These are phyloP conservation scores for Cutaneotrichosporon dermatis DNA, from an alignment of 1,284 basidiomycete genomes.

Conservation along the genomic window DNA sequence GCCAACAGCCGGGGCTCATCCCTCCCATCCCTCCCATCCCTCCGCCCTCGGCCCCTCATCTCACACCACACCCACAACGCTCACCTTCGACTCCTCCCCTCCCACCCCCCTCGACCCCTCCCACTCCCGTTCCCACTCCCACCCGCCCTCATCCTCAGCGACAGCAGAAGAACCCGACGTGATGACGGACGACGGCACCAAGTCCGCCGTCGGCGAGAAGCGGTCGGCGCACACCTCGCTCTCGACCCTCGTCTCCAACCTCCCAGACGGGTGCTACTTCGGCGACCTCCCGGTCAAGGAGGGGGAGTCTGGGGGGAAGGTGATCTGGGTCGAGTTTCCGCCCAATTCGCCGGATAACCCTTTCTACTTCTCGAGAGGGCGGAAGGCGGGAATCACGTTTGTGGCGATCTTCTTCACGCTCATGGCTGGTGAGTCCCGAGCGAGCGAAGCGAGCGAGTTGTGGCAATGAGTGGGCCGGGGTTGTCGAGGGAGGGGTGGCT, in stretches of 20 bases:
- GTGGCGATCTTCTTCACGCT: constrained; percentile 59
- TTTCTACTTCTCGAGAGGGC: constrained; percentile 53
- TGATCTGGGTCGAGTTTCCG: constrained; percentile 59
- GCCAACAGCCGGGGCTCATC: no score
- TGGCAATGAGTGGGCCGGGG: no score
- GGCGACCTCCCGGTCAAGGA: not conserved
- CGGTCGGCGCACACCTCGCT: not conserved
- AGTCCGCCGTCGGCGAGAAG: not conserved
- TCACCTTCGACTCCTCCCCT: not conserved
- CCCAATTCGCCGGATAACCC: constrained; percentile 57
- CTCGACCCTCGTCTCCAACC: constrained; percentile 1
- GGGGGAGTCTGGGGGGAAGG: constrained; percentile 11
- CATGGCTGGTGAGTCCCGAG: constrained; percentile 56
- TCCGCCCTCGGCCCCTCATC: not conserved
- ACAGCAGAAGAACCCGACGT: no score
- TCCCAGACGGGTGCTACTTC: constrained; percentile 1
- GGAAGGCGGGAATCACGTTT: constrained; percentile 60
- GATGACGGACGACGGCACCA: no score
- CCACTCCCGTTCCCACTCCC: no score
- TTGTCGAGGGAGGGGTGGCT: no score
- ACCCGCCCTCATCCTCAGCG: no score
- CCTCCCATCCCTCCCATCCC: not conserved
- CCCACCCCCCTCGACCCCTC: no score
- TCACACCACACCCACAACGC: not conserved
- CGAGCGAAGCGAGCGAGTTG: no score